These are phyloP conservation scores for Fusarium virguliforme DNA, from an alignment of 2,329 filamentous ascomycete genomes.

Conservation along the genomic window DNA sequence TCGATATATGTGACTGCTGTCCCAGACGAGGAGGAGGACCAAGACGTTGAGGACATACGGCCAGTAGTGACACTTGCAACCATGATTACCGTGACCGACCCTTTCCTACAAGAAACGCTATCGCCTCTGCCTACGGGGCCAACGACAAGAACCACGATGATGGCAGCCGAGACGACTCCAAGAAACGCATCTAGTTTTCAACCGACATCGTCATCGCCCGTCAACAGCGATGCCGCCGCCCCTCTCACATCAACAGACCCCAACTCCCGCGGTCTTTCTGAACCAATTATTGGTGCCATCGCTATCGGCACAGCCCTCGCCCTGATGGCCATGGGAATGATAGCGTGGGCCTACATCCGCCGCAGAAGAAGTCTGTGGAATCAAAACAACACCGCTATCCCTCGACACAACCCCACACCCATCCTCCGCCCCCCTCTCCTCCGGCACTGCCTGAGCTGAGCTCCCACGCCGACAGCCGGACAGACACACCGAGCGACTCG, in stretches of 20 bases:
- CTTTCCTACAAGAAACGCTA: conserved; percentile 19
- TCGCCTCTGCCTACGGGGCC: conserved; percentile 13
- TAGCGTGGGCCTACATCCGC: conserved; percentile 34
- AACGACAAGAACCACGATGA: not conserved
- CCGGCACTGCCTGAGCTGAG: conserved; percentile 21
- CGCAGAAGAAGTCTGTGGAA: conserved; percentile 21
- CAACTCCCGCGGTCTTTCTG: conserved; percentile 18
- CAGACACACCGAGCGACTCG: conserved; percentile 25
- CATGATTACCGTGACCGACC: conserved; percentile 23
- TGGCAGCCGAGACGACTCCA: conserved; percentile 11
- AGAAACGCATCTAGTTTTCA: conserved; percentile 12
- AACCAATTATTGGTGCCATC: conserved; percentile 43
- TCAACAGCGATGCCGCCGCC: not conserved
- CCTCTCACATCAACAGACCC: conserved; percentile 10
- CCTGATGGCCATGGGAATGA: conserved; percentile 3
- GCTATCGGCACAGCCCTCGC: conserved; percentile 33
- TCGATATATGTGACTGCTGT: conserved; percentile 27
- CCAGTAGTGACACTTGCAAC: conserved; percentile 37
- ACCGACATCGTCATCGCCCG: conserved; percentile 5
- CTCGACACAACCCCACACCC: conserved; percentile 10
- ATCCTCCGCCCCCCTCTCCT: conserved; percentile 12
- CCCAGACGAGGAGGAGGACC: conserved; percentile 18
- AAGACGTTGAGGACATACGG: conserved; percentile 12
- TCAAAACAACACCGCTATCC: not conserved
- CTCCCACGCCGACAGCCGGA: conserved; percentile 15